Evolutionary conservation across 2,329 filamentous ascomycete species (phyloP).

Genomic region (Pyricularia grisea): DNA sequence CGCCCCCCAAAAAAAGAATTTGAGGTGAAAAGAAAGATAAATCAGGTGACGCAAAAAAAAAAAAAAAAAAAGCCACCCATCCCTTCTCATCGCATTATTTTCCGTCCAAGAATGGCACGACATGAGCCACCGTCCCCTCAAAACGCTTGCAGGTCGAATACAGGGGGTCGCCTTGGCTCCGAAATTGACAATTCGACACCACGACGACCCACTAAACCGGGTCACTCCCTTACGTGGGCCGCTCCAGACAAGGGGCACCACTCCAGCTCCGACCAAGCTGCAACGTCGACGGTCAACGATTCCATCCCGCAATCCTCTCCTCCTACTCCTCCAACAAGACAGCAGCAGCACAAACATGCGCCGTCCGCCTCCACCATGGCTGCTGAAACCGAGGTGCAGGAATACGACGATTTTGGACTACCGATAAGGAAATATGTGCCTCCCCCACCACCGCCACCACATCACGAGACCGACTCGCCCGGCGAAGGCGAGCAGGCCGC

Average conservation of each 20-base stretch:
- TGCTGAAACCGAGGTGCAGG: conserved; percentile 21
- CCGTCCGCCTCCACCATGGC: conserved; percentile 16
- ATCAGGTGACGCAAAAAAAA: no score
- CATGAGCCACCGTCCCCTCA: not conserved
- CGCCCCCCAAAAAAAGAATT: no score
- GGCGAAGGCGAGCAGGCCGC: conserved; percentile 3
- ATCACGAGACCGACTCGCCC: not conserved
- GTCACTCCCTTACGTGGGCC: not conserved
- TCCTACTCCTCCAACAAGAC: not conserved
- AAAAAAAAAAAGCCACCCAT: not conserved
- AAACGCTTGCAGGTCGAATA: not conserved
- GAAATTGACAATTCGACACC: not conserved
- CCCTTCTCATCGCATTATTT: not conserved
- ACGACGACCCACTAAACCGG: not conserved
- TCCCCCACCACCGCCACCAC: conserved; percentile 1
- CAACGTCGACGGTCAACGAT: not conserved
- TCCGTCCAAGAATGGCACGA: not conserved
- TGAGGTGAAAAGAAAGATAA: no score
- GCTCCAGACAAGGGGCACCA: not conserved
- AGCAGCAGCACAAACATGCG: conserved; percentile 18
- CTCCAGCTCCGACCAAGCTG: not conserved
- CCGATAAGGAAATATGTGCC: conserved; percentile 45
- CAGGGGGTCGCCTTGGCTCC: not conserved
- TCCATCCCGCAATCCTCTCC: not conserved
- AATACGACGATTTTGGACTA: conserved; percentile 64